Evolutionary conservation across 768 basidiomycete genomes (phyloP).

Genomic region (Brasilioporus rufonigricans): DNA sequence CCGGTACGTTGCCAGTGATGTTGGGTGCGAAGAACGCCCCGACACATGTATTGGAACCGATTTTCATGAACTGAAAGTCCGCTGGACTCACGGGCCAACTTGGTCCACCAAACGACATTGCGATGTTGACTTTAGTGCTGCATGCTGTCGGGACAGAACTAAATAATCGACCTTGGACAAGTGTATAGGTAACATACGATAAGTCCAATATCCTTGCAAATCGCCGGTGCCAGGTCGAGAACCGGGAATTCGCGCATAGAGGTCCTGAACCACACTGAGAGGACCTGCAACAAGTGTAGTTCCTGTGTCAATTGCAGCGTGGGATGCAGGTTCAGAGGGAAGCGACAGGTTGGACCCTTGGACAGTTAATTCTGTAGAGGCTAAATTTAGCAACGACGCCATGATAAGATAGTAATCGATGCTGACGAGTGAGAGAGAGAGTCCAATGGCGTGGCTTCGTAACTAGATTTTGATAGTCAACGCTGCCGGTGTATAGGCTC

Average conservation of each 20-base stretch:
- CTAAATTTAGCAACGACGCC: background rate
- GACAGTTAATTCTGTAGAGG: conserved; percentile 51
- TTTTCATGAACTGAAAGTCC: conserved; percentile 72
- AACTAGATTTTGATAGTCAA: conserved; percentile 76
- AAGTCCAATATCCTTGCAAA: conserved; percentile 77
- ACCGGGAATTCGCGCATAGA: conserved; percentile 77
- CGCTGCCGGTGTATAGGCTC: conserved; percentile 75
- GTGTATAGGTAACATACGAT: conserved; percentile 48
- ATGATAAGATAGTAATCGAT: background rate
- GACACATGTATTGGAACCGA: conserved; percentile 59
- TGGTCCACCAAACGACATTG: conserved; percentile 70
- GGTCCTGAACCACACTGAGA: conserved; percentile 45
- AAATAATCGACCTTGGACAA: background rate
- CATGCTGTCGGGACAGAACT: conserved; percentile 54
- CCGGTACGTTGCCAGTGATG: conserved; percentile 43
- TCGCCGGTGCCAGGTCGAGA: conserved; percentile 58
- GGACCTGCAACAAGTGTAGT: conserved; percentile 95
- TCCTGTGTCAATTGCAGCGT: conserved; percentile 92
- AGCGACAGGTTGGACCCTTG: conserved; percentile 52
- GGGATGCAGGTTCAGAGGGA: conserved; percentile 45
- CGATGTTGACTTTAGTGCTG: conserved; percentile 58
- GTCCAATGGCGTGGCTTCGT: conserved; percentile 72
- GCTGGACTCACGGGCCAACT: conserved; percentile 75
- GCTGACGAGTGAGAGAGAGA: conserved; percentile 59
- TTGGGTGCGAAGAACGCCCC: conserved; percentile 82